phyloP scores from a whole-genome alignment of 2,329 filamentous ascomycete genomes.

The Diaporthe ampelina region DNA sequence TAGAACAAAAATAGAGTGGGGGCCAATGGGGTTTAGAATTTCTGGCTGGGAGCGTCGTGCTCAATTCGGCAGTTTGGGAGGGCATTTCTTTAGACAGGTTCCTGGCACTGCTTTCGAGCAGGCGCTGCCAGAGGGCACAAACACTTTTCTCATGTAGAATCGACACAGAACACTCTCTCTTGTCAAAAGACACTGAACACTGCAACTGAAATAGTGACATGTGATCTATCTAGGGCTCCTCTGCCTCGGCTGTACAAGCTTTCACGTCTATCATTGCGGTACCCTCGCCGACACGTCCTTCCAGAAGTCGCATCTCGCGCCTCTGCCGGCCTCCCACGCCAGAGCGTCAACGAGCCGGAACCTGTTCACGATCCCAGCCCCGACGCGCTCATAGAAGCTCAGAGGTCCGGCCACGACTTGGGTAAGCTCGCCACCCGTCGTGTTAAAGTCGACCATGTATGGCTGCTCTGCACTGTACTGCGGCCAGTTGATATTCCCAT shows the following conservation, averaged over 20 bases:
- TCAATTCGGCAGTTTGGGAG: neutral
- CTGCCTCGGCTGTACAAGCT: neutral
- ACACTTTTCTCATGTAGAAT: slow-evolving; percentile 5
- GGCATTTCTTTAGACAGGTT: slow-evolving; percentile 14
- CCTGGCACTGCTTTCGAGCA: slow-evolving; percentile 10
- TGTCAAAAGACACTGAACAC: neutral
- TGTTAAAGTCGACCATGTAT: slow-evolving; percentile 59
- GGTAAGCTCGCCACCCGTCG: slow-evolving; percentile 53
- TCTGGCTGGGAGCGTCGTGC: slow-evolving; percentile 29
- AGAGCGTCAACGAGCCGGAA: slow-evolving; percentile 40
- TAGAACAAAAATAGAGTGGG: slow-evolving; percentile 9
- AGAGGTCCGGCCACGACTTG: slow-evolving; percentile 44
- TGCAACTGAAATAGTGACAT: neutral
- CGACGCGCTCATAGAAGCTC: slow-evolving; percentile 46
- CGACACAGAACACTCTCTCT: slow-evolving; percentile 35
- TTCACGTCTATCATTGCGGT: neutral
- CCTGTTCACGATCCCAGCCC: slow-evolving; percentile 46
- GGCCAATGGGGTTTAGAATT: neutral
- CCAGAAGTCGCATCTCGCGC: neutral
- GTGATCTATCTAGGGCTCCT: neutral
- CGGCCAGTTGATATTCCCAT: slow-evolving; percentile 12
- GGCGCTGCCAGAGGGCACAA: neutral
- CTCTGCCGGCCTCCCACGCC: slow-evolving; percentile 13
- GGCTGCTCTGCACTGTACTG: slow-evolving; percentile 45
- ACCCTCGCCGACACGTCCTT: slow-evolving; percentile 3